phyloP scores from a whole-genome alignment of 1,139 yeast species.

The Hyphopichia khmerensis region DNA sequence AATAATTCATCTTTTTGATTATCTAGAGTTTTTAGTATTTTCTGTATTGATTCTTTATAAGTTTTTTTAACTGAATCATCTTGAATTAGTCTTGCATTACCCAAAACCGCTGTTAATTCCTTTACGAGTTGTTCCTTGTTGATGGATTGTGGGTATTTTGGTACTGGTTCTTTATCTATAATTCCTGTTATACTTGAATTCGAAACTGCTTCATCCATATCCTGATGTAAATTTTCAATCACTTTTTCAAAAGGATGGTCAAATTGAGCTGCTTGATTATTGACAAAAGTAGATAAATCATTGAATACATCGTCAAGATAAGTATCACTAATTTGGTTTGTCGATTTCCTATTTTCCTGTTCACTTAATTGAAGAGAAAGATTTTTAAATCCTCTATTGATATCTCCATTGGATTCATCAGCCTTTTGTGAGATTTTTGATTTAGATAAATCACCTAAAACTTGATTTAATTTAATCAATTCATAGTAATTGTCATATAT shows the following conservation, averaged over 20 bases:
- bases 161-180: conserved; percentile 5
- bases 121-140: conserved; percentile 14
- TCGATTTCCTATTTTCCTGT: not conserved
- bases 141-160: conserved; percentile 11
- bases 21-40: conserved; percentile 14
- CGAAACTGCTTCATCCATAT: conserved; percentile 16
- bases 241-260: conserved; percentile 30
- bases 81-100: conserved; percentile 1
- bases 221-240: conserved; percentile 17
- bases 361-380: not conserved
- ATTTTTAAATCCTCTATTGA: not conserved
- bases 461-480: conserved; percentile 41
- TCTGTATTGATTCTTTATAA: conserved; percentile 13
- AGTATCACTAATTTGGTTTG: conserved; percentile 9
- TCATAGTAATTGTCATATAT: conserved; percentile 49
- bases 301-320: conserved; percentile 26
- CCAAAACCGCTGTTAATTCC: conserved; percentile 20
- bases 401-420: not conserved
- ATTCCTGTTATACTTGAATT: conserved; percentile 24
- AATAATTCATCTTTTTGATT: conserved; percentile 21
- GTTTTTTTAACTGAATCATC: conserved; percentile 7
- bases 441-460: conserved; percentile 29
- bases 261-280: conserved; percentile 21
- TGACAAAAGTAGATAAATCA: conserved; percentile 28
- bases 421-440: conserved; percentile 11